Evolutionary conservation across 2,329 filamentous ascomycete genomes (phyloP), one percentile per base, ranked within the genome.

Genomic region (Ceratocystis alfenasii): DNA sequence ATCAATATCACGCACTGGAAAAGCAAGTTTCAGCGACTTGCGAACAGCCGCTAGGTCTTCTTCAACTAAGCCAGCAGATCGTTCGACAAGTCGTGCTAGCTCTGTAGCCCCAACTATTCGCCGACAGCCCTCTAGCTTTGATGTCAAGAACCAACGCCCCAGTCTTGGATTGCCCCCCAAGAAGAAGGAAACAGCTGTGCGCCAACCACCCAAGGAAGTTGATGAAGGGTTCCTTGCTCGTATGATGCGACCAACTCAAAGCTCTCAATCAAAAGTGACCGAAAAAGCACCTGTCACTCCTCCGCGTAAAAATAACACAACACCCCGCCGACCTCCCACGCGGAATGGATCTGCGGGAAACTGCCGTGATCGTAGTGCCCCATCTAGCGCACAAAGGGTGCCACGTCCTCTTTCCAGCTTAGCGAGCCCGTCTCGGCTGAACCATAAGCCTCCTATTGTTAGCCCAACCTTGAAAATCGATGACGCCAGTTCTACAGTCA

Each of bases 201-300:
- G 77, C 1, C 81, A 80, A 70, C 78, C 79, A 68, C 77, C 81
- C 30, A 79, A 78, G 60, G 81, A 81, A 20, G 78, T 87, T 1
- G 86, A 89, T 69, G 86, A 89, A 69, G 76, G 84, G 15, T 92
- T 92, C 75, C 76, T 92, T 30, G 87, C 87, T n/a, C 83, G 88
- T 64, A 90, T 92, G 88, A 91, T 87, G 84, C 80, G 88, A 50
- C 88, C 88, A 1, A 92, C 88, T 0, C 82, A 87, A 57, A 79
- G 83, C 59, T 89, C 86, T 4, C 81, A 86, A 7, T 85, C 80
- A 69, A 90, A 89, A 75, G 81, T 82, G 0, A 77, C 82, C 2
- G 87, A 89, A 4, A 90, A 88, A 75, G 73, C 73, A 0, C 75
- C 78, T 1, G 69, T 75, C 0, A 81, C 81, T 0, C 81, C 82